Percentiles rank a stretch among this genome's conserved stretches.
These are phyloP conservation scores for Phyllostachys edulis DNA, from an alignment of 176 grass and related monocot species.

Conservation along the genomic window DNA sequence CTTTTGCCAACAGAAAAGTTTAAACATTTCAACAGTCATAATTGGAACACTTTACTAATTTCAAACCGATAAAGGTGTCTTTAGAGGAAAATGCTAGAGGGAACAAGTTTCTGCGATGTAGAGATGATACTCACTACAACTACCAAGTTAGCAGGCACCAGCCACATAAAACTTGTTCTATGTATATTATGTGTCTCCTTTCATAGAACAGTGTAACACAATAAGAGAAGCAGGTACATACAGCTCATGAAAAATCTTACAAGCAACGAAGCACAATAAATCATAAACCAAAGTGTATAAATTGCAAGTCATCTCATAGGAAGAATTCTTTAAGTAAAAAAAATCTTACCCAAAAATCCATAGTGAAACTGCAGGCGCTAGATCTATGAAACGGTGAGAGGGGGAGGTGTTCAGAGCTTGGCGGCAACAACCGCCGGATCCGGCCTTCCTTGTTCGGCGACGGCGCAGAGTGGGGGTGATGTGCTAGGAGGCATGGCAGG, in stretches of 20 bases:
- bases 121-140: not conserved
- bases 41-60: not conserved
- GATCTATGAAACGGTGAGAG: too few species aligned
- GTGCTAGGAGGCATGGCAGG: too few species aligned
- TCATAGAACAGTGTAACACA: not conserved
- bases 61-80: not conserved
- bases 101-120: conserved; percentile 6
- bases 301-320: conserved; percentile 6
- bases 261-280: not conserved
- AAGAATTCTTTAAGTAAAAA: too few species aligned
- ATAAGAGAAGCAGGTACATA: not conserved
- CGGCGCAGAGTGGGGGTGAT: too few species aligned
- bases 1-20: not conserved
- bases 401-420: too few species aligned
- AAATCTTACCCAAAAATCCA: too few species aligned
- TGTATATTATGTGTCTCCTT: not conserved
- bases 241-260: not conserved
- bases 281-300: not conserved
- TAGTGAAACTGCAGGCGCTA: too few species aligned
- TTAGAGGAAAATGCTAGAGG: not conserved
- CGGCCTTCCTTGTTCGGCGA: too few species aligned
- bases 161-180: not conserved
- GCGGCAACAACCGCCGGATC: too few species aligned
- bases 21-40: not conserved
- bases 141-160: not conserved